phyloP scores from a whole-genome alignment of 2,329 filamentous ascomycete species.

The Epichloe uncinata region DNA sequence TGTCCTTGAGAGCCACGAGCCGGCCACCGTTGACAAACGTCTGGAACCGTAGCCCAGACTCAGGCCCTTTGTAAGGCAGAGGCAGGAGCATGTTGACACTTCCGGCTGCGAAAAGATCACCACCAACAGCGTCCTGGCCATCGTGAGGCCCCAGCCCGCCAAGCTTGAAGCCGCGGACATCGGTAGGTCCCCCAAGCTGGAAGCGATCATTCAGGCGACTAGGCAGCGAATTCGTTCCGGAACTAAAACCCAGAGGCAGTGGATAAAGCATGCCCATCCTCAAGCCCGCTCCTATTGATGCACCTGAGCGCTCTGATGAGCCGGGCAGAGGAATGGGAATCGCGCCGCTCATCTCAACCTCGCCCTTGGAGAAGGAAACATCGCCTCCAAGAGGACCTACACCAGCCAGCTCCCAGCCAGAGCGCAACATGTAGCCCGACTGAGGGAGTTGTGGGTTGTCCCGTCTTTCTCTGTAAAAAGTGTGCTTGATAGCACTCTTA shows the following conservation, averaged over 20 bases:
- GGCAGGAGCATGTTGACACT: slow-evolving; percentile 78
- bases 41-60: slow-evolving; percentile 77
- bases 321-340: slow-evolving; percentile 61
- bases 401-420: slow-evolving; percentile 72
- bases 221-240: slow-evolving; percentile 40
- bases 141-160: slow-evolving; percentile 83
- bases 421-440: slow-evolving; percentile 67
- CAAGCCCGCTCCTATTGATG: slow-evolving; percentile 72
- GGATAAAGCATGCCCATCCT: slow-evolving; percentile 76
- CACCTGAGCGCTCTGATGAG: slow-evolving; percentile 54
- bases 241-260: slow-evolving; percentile 48
- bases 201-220: slow-evolving; percentile 91
- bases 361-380: slow-evolving; percentile 88
- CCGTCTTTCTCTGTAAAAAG: slow-evolving; percentile 66
- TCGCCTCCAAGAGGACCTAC: slow-evolving; percentile 74
- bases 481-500: slow-evolving; percentile 77
- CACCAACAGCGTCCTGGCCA: slow-evolving; percentile 72
- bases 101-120: slow-evolving; percentile 82
- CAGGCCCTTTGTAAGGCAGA: slow-evolving; percentile 65
- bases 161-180: slow-evolving; percentile 85
- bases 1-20: slow-evolving; percentile 59
- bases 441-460: slow-evolving; percentile 79
- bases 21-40: slow-evolving; percentile 85
- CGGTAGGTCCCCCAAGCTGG: slow-evolving; percentile 89
- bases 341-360: slow-evolving; percentile 68